Evolutionary conservation across 2,329 filamentous ascomycete species (phyloP).

Genomic region (Pseudomassariella vexata): DNA sequence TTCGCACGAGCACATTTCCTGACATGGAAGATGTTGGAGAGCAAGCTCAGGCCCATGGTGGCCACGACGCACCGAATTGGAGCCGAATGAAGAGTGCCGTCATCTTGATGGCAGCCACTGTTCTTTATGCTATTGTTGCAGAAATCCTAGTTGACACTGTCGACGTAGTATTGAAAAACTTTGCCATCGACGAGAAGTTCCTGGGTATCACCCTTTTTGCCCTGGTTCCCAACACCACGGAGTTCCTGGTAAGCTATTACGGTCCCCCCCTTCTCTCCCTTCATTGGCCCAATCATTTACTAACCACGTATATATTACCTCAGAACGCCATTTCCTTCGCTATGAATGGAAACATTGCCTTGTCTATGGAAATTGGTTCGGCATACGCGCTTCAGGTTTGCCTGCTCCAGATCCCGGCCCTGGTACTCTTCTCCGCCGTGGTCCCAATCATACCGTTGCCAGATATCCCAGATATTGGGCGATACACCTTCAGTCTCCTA

Average conservation of each 20-base stretch:
- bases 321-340: constrained; percentile 97
- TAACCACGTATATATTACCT: constrained; percentile 5
- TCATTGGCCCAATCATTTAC: constrained; percentile 6
- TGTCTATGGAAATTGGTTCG: constrained; percentile 98
- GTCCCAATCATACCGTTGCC: constrained; percentile 44
- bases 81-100: constrained; percentile 84
- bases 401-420: constrained; percentile 84
- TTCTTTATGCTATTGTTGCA: constrained; percentile 93
- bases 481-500: constrained; percentile 76
- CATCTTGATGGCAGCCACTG: constrained; percentile 80
- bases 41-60: constrained; percentile 50
- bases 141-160: constrained; percentile 97
- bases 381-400: constrained; percentile 96
- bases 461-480: constrained; percentile 33
- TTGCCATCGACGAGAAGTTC: constrained; percentile 95
- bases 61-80: constrained; percentile 99
- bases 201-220: constrained; percentile 95
- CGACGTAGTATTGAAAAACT: constrained; percentile 86
- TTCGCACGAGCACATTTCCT: constrained; percentile 31
- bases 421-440: constrained; percentile 85
- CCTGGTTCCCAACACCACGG: constrained; percentile 94
- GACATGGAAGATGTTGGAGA: constrained; percentile 42
- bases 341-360: constrained; percentile 98
- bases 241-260: constrained; percentile 70
- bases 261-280: not conserved